These are phyloP conservation scores for Dalbergia cultrata DNA, from an alignment of 306 rosid species.

Conservation along the genomic window DNA sequence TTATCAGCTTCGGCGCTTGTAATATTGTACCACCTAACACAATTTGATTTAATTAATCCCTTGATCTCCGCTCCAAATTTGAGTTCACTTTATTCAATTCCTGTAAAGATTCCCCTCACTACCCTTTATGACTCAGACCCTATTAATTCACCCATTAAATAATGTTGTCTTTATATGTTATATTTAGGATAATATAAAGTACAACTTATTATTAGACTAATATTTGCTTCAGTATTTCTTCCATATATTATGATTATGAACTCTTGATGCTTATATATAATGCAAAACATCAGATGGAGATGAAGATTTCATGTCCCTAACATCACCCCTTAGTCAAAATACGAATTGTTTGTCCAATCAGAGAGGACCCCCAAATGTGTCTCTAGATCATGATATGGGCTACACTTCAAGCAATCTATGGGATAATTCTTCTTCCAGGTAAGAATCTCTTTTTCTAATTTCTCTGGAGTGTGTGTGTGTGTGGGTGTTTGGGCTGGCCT, in stretches of 20 bases:
- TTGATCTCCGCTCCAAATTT: slow-evolving; percentile 50
- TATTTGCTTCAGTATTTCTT: neutral
- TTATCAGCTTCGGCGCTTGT: slow-evolving; percentile 8
- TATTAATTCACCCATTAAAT: slow-evolving; percentile 35
- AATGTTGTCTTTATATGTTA: neutral
- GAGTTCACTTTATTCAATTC: slow-evolving; percentile 42
- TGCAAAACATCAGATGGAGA: slow-evolving; percentile 70
- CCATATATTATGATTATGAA: neutral
- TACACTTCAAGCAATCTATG: slow-evolving; percentile 62
- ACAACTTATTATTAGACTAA: neutral
- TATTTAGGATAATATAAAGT: neutral
- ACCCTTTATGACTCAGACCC: slow-evolving; percentile 54
- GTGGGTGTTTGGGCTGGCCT: neutral
- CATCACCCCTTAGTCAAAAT: slow-evolving; percentile 57
- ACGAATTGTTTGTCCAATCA: slow-evolving; percentile 57
- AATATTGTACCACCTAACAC: slow-evolving; percentile 39
- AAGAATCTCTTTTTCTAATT: slow-evolving; percentile 20
- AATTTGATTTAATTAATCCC: slow-evolving; percentile 43
- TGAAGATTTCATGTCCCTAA: slow-evolving; percentile 71
- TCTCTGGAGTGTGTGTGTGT: neutral
- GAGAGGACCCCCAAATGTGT: slow-evolving; percentile 56
- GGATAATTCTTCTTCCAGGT: slow-evolving; percentile 85
- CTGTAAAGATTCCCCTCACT: slow-evolving; percentile 56
- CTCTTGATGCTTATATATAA: slow-evolving; percentile 19
- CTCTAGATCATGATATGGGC: slow-evolving; percentile 58